Base-by-base conservation (phyloP, 352 stramenopile species). In the Phytophthora cajani region DNA sequence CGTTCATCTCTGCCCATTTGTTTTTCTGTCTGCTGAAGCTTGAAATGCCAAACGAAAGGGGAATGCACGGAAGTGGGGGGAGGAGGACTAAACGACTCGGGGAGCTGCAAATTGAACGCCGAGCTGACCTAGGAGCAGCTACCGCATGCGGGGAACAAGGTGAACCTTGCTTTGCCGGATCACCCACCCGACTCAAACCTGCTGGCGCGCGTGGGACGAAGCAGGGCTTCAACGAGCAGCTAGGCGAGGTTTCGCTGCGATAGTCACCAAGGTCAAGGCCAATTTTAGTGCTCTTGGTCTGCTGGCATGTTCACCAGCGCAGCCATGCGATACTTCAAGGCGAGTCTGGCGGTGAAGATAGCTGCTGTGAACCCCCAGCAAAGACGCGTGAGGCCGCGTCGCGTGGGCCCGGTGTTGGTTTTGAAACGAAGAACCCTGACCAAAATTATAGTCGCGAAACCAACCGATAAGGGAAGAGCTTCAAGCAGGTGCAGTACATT, bases 1-100 rank as follows among this genome's bases (percentile, higher is more conserved):
- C 81, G 77, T 67, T 91, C 83, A 56, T 88, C 77, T 76, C 88
- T 93, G 17, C 80, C 70, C 82, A 93, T 90, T 40, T 36, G 30
- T 33, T 62, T 19, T 30, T 30, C 27, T 71, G 38, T 50, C 33
- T 50, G 23, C 23, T 38, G 55, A 11, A 30, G 36, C 16, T 25
- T 32, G 30, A 19, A n/a, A 60, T 32, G 23, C 19, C 46, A 52
- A 52, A 9, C 30, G 14, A 30, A 11, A 40, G 40, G 38, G 10
- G 32, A 30, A 64, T 54, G 42, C 44, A 46, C 50, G 9, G 59
- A 30, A 2, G 25, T 56, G 30, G 30, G 59, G 50, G 16, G 40
- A 58, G 21, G n/a, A 52, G 21, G n/a, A 52, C 19, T 27, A 52
- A 52, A 52, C 8, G 46, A 30, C 46, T 27, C 6, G 17, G 40